Percentiles rank a stretch among this genome's conserved stretches.
phyloP scores from a whole-genome alignment of 345 rosid genomes.

The Bruguiera parviflora region DNA sequence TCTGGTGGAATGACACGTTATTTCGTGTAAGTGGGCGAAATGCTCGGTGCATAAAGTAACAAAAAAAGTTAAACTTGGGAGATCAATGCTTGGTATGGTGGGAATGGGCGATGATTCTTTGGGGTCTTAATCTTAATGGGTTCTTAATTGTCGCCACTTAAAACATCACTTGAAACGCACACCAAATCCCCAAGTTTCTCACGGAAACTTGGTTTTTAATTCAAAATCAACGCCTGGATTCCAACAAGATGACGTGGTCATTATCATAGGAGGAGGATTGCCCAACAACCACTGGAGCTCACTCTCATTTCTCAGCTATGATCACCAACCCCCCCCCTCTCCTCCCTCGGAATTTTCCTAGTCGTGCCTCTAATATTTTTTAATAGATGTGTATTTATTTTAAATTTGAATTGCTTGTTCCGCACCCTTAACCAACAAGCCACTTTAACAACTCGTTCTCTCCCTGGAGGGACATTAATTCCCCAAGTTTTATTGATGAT shows the following conservation, averaged over 20 bases:
- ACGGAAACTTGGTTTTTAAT: slow-evolving; percentile 21
- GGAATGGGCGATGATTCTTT: slow-evolving; percentile 8
- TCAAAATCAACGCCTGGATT: not conserved
- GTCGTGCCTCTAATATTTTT: too few species aligned
- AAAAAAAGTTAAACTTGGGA: not conserved
- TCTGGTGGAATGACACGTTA: not conserved
- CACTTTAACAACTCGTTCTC: too few species aligned
- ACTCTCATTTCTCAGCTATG: not conserved
- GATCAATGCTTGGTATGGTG: slow-evolving; percentile 5
- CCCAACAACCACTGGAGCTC: slow-evolving; percentile 8
- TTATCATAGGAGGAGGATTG: not conserved
- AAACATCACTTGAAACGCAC: slow-evolving; percentile 16
- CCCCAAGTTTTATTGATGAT: too few species aligned
- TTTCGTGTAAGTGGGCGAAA: not conserved
- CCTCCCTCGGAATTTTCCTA: not conserved
- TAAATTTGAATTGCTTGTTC: too few species aligned
- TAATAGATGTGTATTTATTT: too few species aligned
- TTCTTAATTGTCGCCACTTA: slow-evolving; percentile 7
- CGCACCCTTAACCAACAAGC: too few species aligned
- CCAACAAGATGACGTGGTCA: too few species aligned
- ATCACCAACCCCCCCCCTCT: too few species aligned
- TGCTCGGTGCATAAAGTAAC: not conserved
- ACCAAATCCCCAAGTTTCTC: not conserved
- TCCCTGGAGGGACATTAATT: too few species aligned
- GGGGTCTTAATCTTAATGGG: slow-evolving; percentile 12